Evolutionary conservation across 768 basidiomycete species (phyloP), one percentile per base, ranked within the genome.

Genomic region (Lanmaoa rubissima): DNA sequence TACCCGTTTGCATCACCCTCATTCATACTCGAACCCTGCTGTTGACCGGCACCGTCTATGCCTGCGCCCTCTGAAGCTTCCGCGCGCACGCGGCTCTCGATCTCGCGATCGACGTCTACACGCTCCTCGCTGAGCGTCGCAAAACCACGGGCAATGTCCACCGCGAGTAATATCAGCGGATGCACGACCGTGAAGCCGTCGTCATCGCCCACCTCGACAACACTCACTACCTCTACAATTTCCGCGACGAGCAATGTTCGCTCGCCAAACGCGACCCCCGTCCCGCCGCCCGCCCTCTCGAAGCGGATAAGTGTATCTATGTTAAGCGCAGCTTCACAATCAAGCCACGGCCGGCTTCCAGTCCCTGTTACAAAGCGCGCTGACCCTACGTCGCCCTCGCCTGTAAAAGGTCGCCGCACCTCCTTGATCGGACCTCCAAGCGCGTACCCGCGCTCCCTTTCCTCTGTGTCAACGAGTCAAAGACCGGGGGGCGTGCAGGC

Each of bases 131-230:
- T 75, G 55, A 74, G 74, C 51, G 63, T 73, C 51, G 72, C 75
- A 10, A 86, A 86, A 70, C 78, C 84, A 24, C 76, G 83, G 21
- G 74, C 81, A 14, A 73, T 76, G 57, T 86, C 83, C 17, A 81
- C 74, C 60, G 80, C 79, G 42, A 80, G 79, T 54, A 68, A 73
- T 51, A 61, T 70, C 51, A 83, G 82, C 60, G 80, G 78, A 6
- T 77, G 74, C 64, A 80, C 79, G 5, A 85, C 82, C 11, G 73
- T 84, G 50, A 79, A 75, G 34, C 70, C 74, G 5, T 66, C 61
- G 4, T 48, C 58, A 10, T 69, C 72, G 1, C 64, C 67, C 9
- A 53, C 62, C 8, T 68, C 70, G 17, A 65, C 65, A 12, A 66
- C 71, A 3, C 51, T 58, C 48, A 64, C 64, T 31, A 74, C 67